Base-by-base conservation (phyloP, 2,329 filamentous ascomycete genomes). In the Hypoxylon sp. region DNA sequence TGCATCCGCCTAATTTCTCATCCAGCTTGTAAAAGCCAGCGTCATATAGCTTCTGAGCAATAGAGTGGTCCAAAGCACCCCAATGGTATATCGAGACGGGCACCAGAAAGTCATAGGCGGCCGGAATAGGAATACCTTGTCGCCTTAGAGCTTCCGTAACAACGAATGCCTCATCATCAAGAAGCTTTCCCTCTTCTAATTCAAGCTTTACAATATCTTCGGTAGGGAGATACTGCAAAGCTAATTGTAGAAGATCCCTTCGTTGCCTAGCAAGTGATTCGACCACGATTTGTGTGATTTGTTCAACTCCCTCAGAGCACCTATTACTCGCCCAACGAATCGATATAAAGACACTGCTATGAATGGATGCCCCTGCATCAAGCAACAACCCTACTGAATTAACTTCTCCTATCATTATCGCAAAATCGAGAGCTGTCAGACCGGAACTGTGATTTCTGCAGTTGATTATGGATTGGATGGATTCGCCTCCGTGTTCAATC, bases 401-500 rank as follows among this genome's bases (percentile, higher is more conserved):
- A n/a, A n/a, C 13, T 17, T 40, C 37, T 5, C 3, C 14, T 6
- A 40, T 17, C 6, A 4, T 3, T 40, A 40, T 6, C 5, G 37
- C 37, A 40, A 5, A 17, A n/a, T 17, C 14, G 0, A 67, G 40
- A 46, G 59, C 54, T 3, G 53, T 49, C 1, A 1, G 10, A 2
- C 5, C 1, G 6, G 5, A 2, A 10, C 6, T 2, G 7, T 4
- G 25, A 8, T 4, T 11, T 17, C 31, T 3, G 10, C 1, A 1
- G 31, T 60, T 64, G 14, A 68, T 60, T 50, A 67, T 40, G 4
- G 54, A 59, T 44, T 25, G 17, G n/a, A 64, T 46, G 5, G 17
- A 14, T 11, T 51, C 37, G 2, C 54, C 53, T 14, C 5, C 64
- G 6, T 40, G 25, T 22, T 63, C n/a, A 10, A 68, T 60, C n/a